These are phyloP conservation scores for Mimosa pudica DNA, from an alignment of 306 rosid genomes.

Conservation along the genomic window DNA sequence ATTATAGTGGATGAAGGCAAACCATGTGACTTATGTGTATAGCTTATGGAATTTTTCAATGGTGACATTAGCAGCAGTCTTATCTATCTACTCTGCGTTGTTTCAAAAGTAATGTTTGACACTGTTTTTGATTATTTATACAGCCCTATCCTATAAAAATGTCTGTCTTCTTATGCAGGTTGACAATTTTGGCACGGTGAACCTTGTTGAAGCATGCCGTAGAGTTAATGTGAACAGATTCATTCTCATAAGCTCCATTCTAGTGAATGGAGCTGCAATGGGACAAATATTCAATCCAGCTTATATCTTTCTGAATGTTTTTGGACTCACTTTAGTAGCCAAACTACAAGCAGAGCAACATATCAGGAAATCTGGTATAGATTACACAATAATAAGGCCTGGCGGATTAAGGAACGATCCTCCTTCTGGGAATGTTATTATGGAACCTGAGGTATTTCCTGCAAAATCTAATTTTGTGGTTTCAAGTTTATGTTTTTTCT, in stretches of 20 bases:
- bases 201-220: slow-evolving; percentile 93
- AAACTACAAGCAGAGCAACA: slow-evolving; percentile 86
- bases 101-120: not conserved
- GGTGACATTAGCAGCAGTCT: not conserved
- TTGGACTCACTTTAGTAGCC: slow-evolving; percentile 90
- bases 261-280: slow-evolving; percentile 97
- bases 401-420: slow-evolving; percentile 94
- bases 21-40: not conserved
- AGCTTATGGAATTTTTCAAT: not conserved
- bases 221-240: slow-evolving; percentile 73
- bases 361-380: slow-evolving; percentile 84
- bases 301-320: slow-evolving; percentile 84
- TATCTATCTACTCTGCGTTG: not conserved
- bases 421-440: slow-evolving; percentile 80
- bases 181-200: slow-evolving; percentile 88
- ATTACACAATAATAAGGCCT: slow-evolving; percentile 95
- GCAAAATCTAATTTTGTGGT: slow-evolving; percentile 20
- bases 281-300: slow-evolving; percentile 91
- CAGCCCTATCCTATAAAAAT: slow-evolving; percentile 18
- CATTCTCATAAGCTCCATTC: slow-evolving; percentile 88
- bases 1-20: not conserved
- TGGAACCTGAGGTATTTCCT: slow-evolving; percentile 83
- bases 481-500: slow-evolving; percentile 16
- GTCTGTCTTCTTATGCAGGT: slow-evolving; percentile 54
- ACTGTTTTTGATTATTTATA: not conserved